These are phyloP conservation scores for Plantago rigida DNA, from an alignment of 305 asterid species.

Conservation along the genomic window DNA sequence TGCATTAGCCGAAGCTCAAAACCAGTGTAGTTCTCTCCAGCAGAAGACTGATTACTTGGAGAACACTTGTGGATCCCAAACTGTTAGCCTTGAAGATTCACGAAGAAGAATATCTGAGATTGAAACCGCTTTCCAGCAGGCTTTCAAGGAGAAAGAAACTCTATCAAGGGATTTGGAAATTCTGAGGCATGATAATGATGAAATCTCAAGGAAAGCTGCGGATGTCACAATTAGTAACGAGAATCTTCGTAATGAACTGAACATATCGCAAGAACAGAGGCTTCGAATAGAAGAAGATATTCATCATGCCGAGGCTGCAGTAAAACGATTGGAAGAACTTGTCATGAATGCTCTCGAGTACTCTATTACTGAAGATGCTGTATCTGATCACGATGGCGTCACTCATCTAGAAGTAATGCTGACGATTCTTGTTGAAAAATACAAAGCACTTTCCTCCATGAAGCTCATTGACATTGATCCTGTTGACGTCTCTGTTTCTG, in stretches of 20 bases:
- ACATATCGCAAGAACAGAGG: conserved; percentile 45
- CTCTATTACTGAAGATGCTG: conserved; percentile 41
- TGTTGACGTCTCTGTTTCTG: conserved; percentile 33
- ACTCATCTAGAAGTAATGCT: conserved; percentile 49
- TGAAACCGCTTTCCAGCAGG: conserved; percentile 49
- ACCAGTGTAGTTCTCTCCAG: conserved; percentile 59
- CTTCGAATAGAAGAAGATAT: conserved; percentile 48
- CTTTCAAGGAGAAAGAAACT: conserved; percentile 50
- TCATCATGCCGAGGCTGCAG: conserved; percentile 41
- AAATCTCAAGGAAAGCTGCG: conserved; percentile 36
- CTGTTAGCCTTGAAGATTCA: conserved; percentile 57
- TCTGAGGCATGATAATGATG: conserved; percentile 42
- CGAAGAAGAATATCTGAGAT: conserved; percentile 49
- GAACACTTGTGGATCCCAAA: conserved; percentile 44
- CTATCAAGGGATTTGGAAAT: conserved; percentile 50
- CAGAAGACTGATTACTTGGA: conserved; percentile 60
- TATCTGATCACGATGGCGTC: conserved; percentile 39
- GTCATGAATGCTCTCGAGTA: conserved; percentile 53
- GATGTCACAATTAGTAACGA: conserved; percentile 35
- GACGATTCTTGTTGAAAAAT: conserved; percentile 54
- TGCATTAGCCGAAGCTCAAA: conserved; percentile 62
- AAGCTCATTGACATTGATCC: conserved; percentile 36
- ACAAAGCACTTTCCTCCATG: conserved; percentile 35
- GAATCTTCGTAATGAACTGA: conserved; percentile 48
- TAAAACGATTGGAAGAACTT: conserved; percentile 53